phyloP scores from a whole-genome alignment of 441 rosid species.

The Populus trichocarpa region DNA sequence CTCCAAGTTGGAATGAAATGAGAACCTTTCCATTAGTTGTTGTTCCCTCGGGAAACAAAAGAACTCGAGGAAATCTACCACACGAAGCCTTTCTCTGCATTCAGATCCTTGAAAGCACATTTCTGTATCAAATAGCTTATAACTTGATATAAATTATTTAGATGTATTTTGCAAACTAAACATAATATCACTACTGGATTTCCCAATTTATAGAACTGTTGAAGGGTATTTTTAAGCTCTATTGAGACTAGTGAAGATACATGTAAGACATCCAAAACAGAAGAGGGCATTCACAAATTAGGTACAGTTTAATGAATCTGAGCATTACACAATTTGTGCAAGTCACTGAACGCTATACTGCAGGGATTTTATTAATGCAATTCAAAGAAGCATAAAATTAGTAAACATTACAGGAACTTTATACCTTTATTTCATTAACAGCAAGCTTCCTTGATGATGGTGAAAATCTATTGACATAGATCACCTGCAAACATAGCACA shows the following conservation, averaged over 20 bases:
- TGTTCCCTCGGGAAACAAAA: constrained; percentile 98
- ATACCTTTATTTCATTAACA: constrained; percentile 89
- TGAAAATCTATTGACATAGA: constrained; percentile 91
- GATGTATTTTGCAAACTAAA: constrained; percentile 23
- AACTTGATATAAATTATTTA: constrained; percentile 48
- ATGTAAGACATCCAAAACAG: not conserved
- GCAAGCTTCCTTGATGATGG: constrained; percentile 88
- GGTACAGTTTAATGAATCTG: not conserved
- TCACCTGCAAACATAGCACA: constrained; percentile 53
- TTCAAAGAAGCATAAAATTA: not conserved
- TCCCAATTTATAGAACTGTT: not conserved
- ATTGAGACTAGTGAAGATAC: not conserved
- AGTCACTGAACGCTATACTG: not conserved
- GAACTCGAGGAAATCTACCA: constrained; percentile 72
- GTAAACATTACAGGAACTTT: constrained; percentile 36
- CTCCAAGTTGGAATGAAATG: constrained; percentile 94
- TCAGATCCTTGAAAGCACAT: constrained; percentile 86
- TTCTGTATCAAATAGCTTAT: constrained; percentile 94
- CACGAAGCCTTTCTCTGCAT: constrained; percentile 96
- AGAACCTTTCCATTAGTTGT: constrained; percentile 85
- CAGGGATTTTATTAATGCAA: not conserved
- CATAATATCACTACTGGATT: not conserved
- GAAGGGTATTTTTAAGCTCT: not conserved
- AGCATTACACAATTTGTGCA: not conserved
- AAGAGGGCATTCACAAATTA: not conserved